Base-by-base conservation (phyloP, 2,329 filamentous ascomycete species). In the Pyrenophora teres region DNA sequence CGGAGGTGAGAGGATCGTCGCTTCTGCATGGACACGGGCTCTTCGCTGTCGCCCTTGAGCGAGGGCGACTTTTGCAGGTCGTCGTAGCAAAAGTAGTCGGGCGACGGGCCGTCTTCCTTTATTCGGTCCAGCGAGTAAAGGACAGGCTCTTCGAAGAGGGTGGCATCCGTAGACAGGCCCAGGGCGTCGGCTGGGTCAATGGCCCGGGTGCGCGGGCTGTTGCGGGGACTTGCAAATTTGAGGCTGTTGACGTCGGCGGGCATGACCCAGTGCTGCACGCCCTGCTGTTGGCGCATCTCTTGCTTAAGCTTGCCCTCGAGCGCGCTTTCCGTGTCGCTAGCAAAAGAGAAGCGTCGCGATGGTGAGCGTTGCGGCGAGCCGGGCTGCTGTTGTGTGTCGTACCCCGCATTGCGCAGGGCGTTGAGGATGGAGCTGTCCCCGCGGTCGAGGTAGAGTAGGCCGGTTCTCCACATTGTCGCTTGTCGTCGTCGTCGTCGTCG, bases 391-490 rank as follows among this genome's bases (percentile, higher is more conserved):
- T 56, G 55, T 19, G 50, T 59, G 35, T 59, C 54, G 57, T 59
- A 54, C 41, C 59, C 59, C 49, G 59, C 57, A 46, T 60, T 56
- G 35, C 56, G 53, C 37, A 62, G 49, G 31, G 57, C 60, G 46
- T 59, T 56, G 50, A 60, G 46, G 40, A 62, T 62, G 48, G 57
- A 57, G 55, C 60, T 60, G 50, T 60, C 57, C 43, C 57, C 57
- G 44, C 60, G 60, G 41, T 62, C 57, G 57, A 60, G 57, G 60
- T 62, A 60, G 31, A 58, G 49, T 23, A 62, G 60, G 42, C 60
- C 60, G 44, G 54, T 60, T 50, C 57, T 56, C 60, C 60, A 62
- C 60, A 62, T 62, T 54, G 47, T 54, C 44, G 57, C 31, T 49
- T 51, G 59, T 60, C 44, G 53, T 56, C 52, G 59, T 15, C 15